phyloP scores from a whole-genome alignment of 306 rosid genomes.

The Prunus fruticosa region DNA sequence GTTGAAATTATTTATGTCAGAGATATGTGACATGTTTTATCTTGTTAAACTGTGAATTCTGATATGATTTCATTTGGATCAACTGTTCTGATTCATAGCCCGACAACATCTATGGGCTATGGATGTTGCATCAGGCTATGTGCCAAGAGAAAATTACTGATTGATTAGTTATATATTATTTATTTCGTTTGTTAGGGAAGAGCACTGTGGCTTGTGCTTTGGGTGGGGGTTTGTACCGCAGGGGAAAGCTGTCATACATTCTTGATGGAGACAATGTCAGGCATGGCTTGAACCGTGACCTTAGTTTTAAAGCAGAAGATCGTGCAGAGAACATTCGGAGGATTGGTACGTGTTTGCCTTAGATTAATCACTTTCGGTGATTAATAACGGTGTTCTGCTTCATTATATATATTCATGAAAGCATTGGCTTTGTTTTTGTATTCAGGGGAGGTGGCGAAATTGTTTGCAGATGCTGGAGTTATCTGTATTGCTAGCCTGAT shows the following conservation, averaged over 20 bases:
- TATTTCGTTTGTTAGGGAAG: constrained; percentile 51
- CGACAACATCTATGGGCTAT: background rate
- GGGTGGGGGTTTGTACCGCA: constrained; percentile 63
- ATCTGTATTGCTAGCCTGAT: constrained; percentile 85
- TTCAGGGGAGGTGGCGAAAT: constrained; percentile 96
- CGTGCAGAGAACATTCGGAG: constrained; percentile 99
- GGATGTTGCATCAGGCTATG: background rate
- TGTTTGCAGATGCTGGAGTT: constrained; percentile 89
- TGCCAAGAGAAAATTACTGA: background rate
- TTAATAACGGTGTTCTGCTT: background rate
- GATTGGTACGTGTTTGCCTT: constrained; percentile 56
- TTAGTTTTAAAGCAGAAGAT: constrained; percentile 87
- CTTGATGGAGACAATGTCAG: constrained; percentile 97
- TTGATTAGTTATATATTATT: constrained; percentile 6
- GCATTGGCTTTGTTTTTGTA: constrained; percentile 6
- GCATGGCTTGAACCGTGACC: constrained; percentile 87
- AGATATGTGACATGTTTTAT: background rate
- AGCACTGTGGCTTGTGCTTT: constrained; percentile 93
- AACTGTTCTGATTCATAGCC: background rate
- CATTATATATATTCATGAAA: background rate
- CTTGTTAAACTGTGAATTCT: background rate
- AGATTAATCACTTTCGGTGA: background rate
- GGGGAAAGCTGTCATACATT: constrained; percentile 73
- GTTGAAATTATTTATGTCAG: too few relatives aligned
- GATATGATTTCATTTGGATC: background rate